These are phyloP conservation scores for Magnaporthiopsis poae DNA, from an alignment of 2,329 filamentous ascomycete genomes.

Conservation along the genomic window DNA sequence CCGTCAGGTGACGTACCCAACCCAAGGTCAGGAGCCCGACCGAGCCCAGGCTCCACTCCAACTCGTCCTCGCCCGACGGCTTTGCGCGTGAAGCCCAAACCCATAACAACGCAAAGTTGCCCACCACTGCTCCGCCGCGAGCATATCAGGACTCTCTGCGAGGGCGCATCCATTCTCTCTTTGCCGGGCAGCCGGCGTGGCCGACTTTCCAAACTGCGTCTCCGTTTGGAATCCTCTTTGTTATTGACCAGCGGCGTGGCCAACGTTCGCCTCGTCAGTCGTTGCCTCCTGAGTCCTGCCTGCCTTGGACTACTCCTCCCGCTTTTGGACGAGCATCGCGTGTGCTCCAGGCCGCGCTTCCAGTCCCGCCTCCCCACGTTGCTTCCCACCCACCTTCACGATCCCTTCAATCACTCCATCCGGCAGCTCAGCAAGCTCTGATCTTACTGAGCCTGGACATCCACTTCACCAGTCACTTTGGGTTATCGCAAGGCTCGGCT, in stretches of 20 bases:
- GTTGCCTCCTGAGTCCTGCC: neutral
- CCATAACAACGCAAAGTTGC: neutral
- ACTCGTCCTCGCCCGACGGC: neutral
- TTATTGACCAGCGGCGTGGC: neutral
- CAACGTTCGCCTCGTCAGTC: slow-evolving; percentile 2
- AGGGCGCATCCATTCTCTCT: neutral
- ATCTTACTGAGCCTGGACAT: slow-evolving; percentile 3
- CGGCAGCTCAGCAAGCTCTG: slow-evolving; percentile 2
- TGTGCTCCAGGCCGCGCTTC: neutral
- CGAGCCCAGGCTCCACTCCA: neutral
- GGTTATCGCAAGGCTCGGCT: neutral
- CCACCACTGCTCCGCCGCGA: neutral
- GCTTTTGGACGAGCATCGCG: neutral
- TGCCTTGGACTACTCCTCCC: neutral
- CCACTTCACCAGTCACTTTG: neutral
- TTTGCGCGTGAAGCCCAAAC: neutral
- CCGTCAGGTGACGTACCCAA: neutral
- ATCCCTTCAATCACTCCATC: neutral
- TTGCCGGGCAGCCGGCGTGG: neutral
- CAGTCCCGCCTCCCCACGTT: neutral
- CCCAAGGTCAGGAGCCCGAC: neutral
- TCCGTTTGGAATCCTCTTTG: neutral
- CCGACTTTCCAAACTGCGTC: neutral
- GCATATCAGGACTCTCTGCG: neutral
- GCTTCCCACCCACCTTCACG: neutral